Percentiles rank a stretch among this genome's conserved stretches.
These are phyloP conservation scores for Cercospora sp. DNA, from an alignment of 2,329 filamentous ascomycete genomes.

Conservation along the genomic window DNA sequence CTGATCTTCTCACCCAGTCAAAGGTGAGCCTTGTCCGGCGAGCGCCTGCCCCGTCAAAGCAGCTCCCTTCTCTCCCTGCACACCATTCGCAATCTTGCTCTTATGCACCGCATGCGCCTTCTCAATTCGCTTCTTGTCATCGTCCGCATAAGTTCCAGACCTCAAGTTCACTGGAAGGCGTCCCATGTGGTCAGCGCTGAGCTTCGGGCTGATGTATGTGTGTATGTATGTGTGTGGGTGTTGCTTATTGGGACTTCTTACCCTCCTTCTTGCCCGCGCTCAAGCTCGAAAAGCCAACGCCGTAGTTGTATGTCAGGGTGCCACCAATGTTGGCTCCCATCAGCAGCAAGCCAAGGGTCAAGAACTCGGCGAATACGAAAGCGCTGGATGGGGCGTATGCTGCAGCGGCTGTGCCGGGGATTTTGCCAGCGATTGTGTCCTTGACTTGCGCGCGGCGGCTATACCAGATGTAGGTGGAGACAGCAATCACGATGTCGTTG, in stretches of 20 bases:
- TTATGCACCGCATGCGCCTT: constrained; percentile 15
- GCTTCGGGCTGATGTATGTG: not conserved
- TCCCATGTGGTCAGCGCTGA: constrained; percentile 4
- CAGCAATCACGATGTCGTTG: constrained; percentile 45
- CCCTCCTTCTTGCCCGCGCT: constrained; percentile 33
- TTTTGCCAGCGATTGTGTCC: constrained; percentile 33
- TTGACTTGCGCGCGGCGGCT: constrained; percentile 37
- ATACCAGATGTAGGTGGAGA: constrained; percentile 47
- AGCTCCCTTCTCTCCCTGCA: constrained; percentile 10
- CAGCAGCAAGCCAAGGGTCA: constrained; percentile 40
- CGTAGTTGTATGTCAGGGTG: constrained; percentile 47
- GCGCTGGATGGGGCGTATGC: constrained; percentile 40
- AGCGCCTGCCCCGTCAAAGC: constrained; percentile 12
- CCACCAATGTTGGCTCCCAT: constrained; percentile 49
- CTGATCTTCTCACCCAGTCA: not conserved
- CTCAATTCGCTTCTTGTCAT: constrained; percentile 17
- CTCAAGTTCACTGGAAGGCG: constrained; percentile 20
- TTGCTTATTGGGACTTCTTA: constrained; percentile 15
- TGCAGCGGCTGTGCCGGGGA: constrained; percentile 28
- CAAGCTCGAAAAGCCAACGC: constrained; percentile 45
- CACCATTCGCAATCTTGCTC: constrained; percentile 8
- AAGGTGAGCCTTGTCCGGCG: constrained; percentile 1
- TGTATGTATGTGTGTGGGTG: not conserved
- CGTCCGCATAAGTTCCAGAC: constrained; percentile 19
- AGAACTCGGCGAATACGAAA: constrained; percentile 42